Percentiles rank a stretch among this genome's conserved stretches.
These are phyloP conservation scores for Naganishia onofrii DNA, from an alignment of 768 basidiomycete species.

Conservation along the genomic window DNA sequence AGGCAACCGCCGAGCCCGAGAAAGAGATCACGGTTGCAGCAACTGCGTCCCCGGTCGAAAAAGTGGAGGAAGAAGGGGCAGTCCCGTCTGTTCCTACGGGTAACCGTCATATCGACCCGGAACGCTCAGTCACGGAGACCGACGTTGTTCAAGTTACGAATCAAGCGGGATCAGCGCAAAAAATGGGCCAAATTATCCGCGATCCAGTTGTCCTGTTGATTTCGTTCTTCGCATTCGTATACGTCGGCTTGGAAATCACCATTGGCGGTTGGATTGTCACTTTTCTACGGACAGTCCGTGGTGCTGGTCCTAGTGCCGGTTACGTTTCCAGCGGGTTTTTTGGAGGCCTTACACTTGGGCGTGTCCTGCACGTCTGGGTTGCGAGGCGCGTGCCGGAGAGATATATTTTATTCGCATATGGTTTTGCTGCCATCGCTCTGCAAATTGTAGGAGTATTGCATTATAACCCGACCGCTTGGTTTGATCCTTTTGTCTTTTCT, in stretches of 20 bases:
- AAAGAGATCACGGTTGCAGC: neutral
- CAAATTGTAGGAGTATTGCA: constrained; percentile 15
- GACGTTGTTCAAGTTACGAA: neutral
- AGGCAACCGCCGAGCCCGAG: constrained; percentile 18
- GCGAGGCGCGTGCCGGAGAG: constrained; percentile 45
- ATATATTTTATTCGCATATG: constrained; percentile 52
- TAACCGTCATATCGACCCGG: neutral
- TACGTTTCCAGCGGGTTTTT: constrained; percentile 52
- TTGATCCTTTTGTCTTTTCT: neutral
- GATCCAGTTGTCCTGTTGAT: constrained; percentile 44
- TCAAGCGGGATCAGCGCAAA: constrained; percentile 24
- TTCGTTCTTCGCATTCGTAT: constrained; percentile 48
- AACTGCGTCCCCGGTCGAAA: neutral
- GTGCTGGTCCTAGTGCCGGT: constrained; percentile 41
- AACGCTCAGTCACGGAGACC: neutral
- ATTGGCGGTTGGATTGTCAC: constrained; percentile 32
- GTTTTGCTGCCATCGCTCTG: constrained; percentile 40
- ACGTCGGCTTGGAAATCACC: constrained; percentile 27
- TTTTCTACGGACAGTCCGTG: constrained; percentile 42
- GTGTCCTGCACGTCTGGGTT: constrained; percentile 59
- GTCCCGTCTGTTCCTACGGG: neutral
- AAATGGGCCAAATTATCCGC: constrained; percentile 45
- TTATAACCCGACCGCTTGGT: too few relatives aligned
- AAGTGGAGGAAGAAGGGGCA: neutral
- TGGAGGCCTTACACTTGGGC: constrained; percentile 58